Evolutionary conservation across 2,329 filamentous ascomycete genomes (phyloP), one percentile per base, ranked within the genome.

Genomic region (Lachnellula suecica): DNA sequence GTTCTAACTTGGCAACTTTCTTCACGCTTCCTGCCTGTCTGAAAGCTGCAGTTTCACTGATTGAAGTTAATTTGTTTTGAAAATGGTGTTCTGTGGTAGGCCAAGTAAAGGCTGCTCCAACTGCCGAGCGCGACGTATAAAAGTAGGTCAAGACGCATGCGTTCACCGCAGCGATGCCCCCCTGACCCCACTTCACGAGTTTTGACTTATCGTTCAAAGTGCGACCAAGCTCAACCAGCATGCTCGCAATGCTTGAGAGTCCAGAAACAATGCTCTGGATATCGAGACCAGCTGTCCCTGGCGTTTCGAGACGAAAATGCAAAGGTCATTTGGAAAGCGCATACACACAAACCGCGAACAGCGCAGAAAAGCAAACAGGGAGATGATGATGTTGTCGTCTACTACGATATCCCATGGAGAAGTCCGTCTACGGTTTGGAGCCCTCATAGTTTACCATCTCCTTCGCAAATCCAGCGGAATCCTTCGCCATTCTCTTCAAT

Each of bases 301-400:
- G 79, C 79, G 74, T 81, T 82, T 59, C 74, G 78, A 40, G 77
- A 82, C 62, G 78, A 81, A 64, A 82, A 77, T 60, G 74, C 72
- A 22, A 77, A 78, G 63, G 78, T 81, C 50, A 76, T 79, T 54
- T 73, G 74, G 56, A 81, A 79, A 66, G 78, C 74, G 11, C 46
- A 34, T 3, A 42, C 24, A 15, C 22, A 29, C n/a, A 49, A 34
- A 40, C 24, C 19, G 10, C 43, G 37, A 35, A 29, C 29, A 11
- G 43, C 19, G 24, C 37, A 38, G 20, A 41, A 43, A 22, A 31
- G 29, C 29, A 11, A 34, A n/a, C 29, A 34, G 29, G n/a, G n/a
- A n/a, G 29, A 34, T 34, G 7, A n/a, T 13, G n/a, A 4, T 34
- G 11, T n/a, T 2, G 29, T n/a, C n/a, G n/a, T n/a, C n/a, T n/a